Conservation (phyloP, 2,329 filamentous ascomycete species). For the Talaromyces sp. region DNA sequence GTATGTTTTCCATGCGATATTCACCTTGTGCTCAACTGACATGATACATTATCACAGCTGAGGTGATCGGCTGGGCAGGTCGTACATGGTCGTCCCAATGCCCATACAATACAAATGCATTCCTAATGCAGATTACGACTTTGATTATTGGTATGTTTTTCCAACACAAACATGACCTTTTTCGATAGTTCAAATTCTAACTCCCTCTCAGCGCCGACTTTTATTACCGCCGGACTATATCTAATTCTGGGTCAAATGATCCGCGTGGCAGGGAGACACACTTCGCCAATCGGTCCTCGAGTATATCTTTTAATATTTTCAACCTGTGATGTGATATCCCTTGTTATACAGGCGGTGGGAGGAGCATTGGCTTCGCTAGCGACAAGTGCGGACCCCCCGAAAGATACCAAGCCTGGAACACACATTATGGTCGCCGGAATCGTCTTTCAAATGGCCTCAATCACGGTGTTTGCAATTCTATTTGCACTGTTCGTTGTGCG, state of each 20-base stretch:
- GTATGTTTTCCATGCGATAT: conserved; percentile 16
- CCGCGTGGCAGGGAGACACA: conserved; percentile 35
- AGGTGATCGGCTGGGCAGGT: conserved; percentile 35
- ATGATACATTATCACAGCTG: neutral
- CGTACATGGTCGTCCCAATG: conserved; percentile 45
- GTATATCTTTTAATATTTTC: conserved; percentile 47
- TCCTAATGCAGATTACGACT: conserved; percentile 45
- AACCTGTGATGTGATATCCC: conserved; percentile 48
- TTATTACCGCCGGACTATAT: conserved; percentile 48
- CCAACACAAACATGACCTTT: too few relatives aligned
- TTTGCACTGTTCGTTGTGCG: conserved; percentile 40
- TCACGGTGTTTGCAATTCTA: conserved; percentile 46
- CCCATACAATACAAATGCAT: conserved; percentile 45
- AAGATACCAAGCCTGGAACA: conserved; percentile 42
- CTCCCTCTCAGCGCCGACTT: conserved; percentile 35
- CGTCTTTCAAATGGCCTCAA: conserved; percentile 53
- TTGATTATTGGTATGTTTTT: conserved; percentile 26
- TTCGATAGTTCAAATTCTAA: neutral
- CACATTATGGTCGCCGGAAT: conserved; percentile 50
- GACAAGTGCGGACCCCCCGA: conserved; percentile 33
- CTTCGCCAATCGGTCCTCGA: conserved; percentile 36
- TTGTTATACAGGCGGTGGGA: conserved; percentile 51
- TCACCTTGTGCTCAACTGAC: neutral
- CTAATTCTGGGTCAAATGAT: conserved; percentile 45
- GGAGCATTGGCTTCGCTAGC: conserved; percentile 45